phyloP scores from a whole-genome alignment of 2,329 filamentous ascomycete genomes.

The Oidium heveae region DNA sequence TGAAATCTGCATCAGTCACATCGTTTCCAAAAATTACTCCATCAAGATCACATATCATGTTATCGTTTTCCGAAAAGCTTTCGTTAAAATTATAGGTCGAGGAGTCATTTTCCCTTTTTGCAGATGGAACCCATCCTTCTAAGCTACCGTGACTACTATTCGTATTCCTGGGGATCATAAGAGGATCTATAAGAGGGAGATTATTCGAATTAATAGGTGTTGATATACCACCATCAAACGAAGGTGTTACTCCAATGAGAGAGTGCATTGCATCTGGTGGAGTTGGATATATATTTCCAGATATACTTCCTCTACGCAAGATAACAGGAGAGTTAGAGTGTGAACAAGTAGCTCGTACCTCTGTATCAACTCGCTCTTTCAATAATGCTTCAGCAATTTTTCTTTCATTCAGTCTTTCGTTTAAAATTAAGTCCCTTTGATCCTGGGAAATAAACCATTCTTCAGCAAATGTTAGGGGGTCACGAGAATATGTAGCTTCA shows the following conservation, averaged over 20 bases:
- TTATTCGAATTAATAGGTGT: constrained; percentile 24
- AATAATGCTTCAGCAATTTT: constrained; percentile 15
- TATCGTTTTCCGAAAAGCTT: constrained; percentile 15
- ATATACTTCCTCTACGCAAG: constrained; percentile 23
- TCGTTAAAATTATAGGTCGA: constrained; percentile 8
- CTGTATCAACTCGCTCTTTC: constrained; percentile 19
- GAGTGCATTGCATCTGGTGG: constrained; percentile 40
- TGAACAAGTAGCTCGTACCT: constrained; percentile 18
- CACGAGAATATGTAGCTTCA: constrained; percentile 3
- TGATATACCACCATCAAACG: constrained; percentile 27
- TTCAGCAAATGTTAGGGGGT: constrained; percentile 16
- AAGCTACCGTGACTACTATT: constrained; percentile 6
- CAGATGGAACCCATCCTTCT: constrained; percentile 10
- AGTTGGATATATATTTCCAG: constrained; percentile 41
- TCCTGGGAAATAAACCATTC: constrained; percentile 14
- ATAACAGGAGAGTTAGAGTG: constrained; percentile 27
- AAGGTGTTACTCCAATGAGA: constrained; percentile 25
- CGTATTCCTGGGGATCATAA: constrained; percentile 6
- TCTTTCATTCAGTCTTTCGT: constrained; percentile 25
- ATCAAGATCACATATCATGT: constrained; percentile 42
- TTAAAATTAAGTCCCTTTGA: constrained; percentile 20
- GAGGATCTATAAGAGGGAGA: constrained; percentile 17
- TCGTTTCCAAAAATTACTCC: constrained; percentile 43
- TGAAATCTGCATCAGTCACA: constrained; percentile 65
- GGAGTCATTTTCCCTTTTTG: constrained; percentile 7